These are phyloP conservation scores for Fusarium luffae DNA, from an alignment of 2,329 filamentous ascomycete species.

Conservation along the genomic window DNA sequence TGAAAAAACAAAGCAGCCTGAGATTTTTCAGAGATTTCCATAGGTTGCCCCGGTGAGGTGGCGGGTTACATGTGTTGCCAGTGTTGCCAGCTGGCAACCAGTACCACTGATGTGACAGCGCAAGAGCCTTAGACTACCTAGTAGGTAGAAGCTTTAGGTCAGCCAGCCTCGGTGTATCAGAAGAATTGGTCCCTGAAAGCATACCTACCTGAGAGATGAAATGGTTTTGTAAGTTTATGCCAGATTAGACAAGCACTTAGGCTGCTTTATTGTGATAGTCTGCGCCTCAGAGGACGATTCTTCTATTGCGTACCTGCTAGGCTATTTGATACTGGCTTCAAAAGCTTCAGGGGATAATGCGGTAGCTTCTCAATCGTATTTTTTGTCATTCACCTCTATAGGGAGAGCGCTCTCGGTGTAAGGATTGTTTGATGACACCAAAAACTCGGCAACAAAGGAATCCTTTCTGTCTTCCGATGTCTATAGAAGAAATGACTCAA, in stretches of 20 bases:
- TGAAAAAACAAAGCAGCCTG: neutral
- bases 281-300: no score
- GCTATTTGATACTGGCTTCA: neutral
- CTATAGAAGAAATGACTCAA: neutral
- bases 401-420: neutral
- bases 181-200: no score
- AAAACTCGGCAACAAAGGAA: neutral
- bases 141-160: neutral
- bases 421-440: neutral
- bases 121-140: neutral
- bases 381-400: neutral
- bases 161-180: no score
- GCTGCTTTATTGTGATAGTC: no score
- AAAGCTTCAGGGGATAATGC: neutral
- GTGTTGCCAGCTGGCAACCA: constrained; percentile 9
- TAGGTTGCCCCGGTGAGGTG: neutral
- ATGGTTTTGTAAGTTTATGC: no score
- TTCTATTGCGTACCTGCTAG: no score
- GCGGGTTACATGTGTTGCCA: neutral
- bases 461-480: neutral
- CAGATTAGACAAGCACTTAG: no score
- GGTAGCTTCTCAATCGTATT: neutral
- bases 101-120: neutral
- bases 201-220: neutral
- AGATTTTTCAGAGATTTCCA: neutral